Conservation (phyloP, 106 monocot genomes). For the Phalaenopsis equestris region DNA sequence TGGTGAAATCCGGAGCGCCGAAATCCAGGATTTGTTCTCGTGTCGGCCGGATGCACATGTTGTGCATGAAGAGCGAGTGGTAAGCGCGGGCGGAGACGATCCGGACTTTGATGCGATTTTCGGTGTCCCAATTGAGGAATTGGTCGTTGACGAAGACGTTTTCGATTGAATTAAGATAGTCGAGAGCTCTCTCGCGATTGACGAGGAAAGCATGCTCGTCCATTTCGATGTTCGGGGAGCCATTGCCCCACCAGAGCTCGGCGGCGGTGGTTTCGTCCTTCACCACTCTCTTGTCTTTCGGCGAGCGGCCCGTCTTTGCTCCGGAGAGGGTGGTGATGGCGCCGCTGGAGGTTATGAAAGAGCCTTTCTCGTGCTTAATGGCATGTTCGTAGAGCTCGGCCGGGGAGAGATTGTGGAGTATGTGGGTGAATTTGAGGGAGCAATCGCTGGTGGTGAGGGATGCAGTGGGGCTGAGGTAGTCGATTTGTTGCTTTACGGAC, state of each 20-base stretch:
- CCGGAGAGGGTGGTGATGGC: conserved; percentile 88
- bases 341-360: conserved; percentile 75
- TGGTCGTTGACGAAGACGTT: conserved; percentile 99
- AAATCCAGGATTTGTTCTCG: conserved; percentile 86
- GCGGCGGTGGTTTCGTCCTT: conserved; percentile 65
- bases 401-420: conserved; percentile 96
- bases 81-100: conserved; percentile 96
- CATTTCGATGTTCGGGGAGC: conserved; percentile 99
- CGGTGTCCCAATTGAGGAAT: conserved; percentile 96
- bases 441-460: conserved; percentile 77
- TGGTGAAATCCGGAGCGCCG: conserved; percentile 92
- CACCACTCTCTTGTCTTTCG: conserved; percentile 83
- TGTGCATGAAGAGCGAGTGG: conserved; percentile 98
- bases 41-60: conserved; percentile 97
- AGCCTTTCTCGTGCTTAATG: conserved; percentile 82
- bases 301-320: conserved; percentile 90
- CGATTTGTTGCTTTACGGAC: conserved; percentile 51
- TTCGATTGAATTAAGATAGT: conserved; percentile 92
- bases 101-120: conserved; percentile 82
- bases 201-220: conserved; percentile 93
- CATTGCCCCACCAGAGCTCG: conserved; percentile 98
- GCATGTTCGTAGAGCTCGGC: conserved; percentile 97
- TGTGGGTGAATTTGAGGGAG: conserved; percentile 91
- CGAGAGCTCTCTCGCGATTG: conserved; percentile 95
- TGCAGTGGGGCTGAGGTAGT: conserved; percentile 25